These are phyloP conservation scores for Pseudogymnoascus sp. DNA, from an alignment of 2,329 filamentous ascomycete genomes.

Conservation along the genomic window DNA sequence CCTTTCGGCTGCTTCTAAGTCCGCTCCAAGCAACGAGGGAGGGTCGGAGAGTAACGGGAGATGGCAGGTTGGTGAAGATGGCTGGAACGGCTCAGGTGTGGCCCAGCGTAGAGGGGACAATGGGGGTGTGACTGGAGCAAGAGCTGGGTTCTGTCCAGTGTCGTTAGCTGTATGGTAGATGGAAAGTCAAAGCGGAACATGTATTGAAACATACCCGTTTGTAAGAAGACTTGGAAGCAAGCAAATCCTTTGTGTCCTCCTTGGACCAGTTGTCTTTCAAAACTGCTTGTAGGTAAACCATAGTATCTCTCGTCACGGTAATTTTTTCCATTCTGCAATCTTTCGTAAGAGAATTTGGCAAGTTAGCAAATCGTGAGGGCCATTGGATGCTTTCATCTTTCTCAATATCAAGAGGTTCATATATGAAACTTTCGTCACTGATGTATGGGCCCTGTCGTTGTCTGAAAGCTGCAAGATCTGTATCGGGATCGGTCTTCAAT, in stretches of 20 bases:
- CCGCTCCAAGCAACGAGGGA: conserved; percentile 13
- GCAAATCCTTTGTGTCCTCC: conserved; percentile 23
- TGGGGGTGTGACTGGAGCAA: conserved; percentile 29
- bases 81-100: conserved; percentile 21
- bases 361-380: conserved; percentile 18
- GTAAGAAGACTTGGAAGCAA: conserved; percentile 17
- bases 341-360: conserved; percentile 20
- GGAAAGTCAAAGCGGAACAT: no score
- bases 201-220: conserved; percentile 21
- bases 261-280: conserved; percentile 21
- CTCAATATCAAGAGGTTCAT: conserved; percentile 26
- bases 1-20: conserved; percentile 25
- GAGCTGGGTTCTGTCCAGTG: conserved; percentile 17
- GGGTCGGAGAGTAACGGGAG: conserved; percentile 18
- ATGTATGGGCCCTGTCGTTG: conserved; percentile 25
- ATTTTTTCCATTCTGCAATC: conserved; percentile 26
- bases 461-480: conserved; percentile 25
- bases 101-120: conserved; percentile 22
- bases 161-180: background rate
- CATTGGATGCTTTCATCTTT: conserved; percentile 25
- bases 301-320: conserved; percentile 22
- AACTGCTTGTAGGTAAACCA: conserved; percentile 22
- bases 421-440: conserved; percentile 23
- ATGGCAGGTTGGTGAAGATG: conserved; percentile 18
- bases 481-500: conserved; percentile 25